phyloP scores from a whole-genome alignment of 352 stramenopile genomes.

The Globisporangium yorkense region DNA sequence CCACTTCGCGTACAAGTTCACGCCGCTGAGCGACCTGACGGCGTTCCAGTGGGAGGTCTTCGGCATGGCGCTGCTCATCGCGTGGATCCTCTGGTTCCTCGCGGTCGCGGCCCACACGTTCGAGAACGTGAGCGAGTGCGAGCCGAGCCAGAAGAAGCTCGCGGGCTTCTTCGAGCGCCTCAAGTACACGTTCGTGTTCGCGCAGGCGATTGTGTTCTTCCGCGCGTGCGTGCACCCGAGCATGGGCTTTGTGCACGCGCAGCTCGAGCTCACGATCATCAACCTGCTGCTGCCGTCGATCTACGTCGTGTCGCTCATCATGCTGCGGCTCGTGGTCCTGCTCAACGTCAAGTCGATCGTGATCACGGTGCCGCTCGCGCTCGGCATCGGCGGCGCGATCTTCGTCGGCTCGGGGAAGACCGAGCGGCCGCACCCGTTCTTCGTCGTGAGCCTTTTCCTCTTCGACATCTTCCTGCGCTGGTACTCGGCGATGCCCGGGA shows the following conservation, averaged over 20 bases:
- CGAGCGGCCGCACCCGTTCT: slow-evolving; percentile 65
- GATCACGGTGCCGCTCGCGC: slow-evolving; percentile 46
- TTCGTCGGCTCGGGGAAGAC: slow-evolving; percentile 72
- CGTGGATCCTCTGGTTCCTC: slow-evolving; percentile 84
- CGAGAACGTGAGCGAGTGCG: slow-evolving; percentile 40
- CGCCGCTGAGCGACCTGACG: slow-evolving; percentile 57
- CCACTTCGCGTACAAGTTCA: slow-evolving; percentile 64
- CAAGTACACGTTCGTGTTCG: slow-evolving; percentile 79
- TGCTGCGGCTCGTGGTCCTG: slow-evolving; percentile 63
- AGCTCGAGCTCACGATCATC: slow-evolving; percentile 87
- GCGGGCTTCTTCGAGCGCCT: slow-evolving; percentile 68
- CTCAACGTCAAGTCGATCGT: slow-evolving; percentile 40
- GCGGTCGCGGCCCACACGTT: slow-evolving; percentile 57
- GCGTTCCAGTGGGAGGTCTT: slow-evolving; percentile 77
- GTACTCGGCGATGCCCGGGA: slow-evolving; percentile 41
- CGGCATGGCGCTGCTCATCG: slow-evolving; percentile 65
- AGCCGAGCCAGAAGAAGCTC: slow-evolving; percentile 61
- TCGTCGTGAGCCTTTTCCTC: slow-evolving; percentile 71
- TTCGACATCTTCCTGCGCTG: slow-evolving; percentile 63
- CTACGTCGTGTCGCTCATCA: slow-evolving; percentile 81
- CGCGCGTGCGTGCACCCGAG: slow-evolving; percentile 70
- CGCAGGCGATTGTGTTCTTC: slow-evolving; percentile 75
- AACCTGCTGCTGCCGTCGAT: slow-evolving; percentile 82
- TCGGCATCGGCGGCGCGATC: slow-evolving; percentile 41
- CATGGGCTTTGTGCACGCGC: slow-evolving; percentile 85